phyloP scores from a whole-genome alignment of 2,329 filamentous ascomycete genomes.

The Botrytis deweyae region DNA sequence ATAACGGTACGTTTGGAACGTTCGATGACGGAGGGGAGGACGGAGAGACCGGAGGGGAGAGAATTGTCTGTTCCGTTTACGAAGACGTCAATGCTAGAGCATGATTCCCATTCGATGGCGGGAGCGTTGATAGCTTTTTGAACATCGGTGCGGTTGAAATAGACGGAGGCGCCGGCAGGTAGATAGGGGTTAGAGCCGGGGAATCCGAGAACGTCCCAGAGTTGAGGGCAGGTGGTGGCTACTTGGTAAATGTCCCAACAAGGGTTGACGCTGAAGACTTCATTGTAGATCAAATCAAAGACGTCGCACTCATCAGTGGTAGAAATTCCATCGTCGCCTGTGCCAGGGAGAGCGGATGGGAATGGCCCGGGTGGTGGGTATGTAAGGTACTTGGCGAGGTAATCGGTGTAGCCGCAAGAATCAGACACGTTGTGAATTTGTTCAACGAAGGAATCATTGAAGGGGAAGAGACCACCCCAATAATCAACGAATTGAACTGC shows the following conservation, averaged over 20 bases:
- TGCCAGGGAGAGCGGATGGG: conserved; percentile 49
- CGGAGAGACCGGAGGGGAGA: conserved; percentile 53
- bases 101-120: conserved; percentile 60
- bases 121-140: conserved; percentile 63
- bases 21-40: conserved; percentile 71
- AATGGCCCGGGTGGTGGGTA: conserved; percentile 67
- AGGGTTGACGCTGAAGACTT: conserved; percentile 61
- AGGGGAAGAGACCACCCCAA: conserved; percentile 58
- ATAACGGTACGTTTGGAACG: conserved; percentile 71
- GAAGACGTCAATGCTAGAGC: conserved; percentile 49
- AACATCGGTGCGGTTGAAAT: conserved; percentile 62
- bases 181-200: conserved; percentile 62
- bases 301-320: conserved; percentile 54
- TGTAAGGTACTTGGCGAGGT: conserved; percentile 58
- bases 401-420: conserved; percentile 62
- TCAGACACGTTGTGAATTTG: conserved; percentile 53
- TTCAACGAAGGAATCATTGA: conserved; percentile 59
- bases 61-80: conserved; percentile 51
- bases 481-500: conserved; percentile 60
- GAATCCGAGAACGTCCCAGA: conserved; percentile 66
- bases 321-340: conserved; percentile 40
- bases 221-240: conserved; percentile 66
- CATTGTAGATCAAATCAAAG: conserved; percentile 55
- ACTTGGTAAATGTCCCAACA: conserved; percentile 80
- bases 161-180: conserved; percentile 59